Percentiles rank a stretch among this genome's conserved stretches.
Evolutionary conservation across 371 early-diverging fungal species (phyloP).

Genomic region (Phascolomyces articulosus): DNA sequence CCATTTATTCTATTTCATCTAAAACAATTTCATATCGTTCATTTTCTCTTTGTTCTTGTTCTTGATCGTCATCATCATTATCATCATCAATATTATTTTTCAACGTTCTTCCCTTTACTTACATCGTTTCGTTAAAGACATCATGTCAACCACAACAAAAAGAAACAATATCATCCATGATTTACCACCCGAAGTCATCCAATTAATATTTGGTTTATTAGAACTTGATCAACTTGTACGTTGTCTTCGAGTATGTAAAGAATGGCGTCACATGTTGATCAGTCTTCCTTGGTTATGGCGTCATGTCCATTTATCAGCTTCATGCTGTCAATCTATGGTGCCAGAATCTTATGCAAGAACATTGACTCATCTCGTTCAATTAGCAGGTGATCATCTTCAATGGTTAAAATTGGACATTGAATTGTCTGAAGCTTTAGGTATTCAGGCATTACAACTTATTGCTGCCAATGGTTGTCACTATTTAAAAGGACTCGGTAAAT

Average conservation of each 20-base stretch:
- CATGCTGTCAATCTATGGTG: background rate
- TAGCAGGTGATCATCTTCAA: conserved; percentile 6
- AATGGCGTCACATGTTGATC: conserved; percentile 5
- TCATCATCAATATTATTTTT: too few species aligned
- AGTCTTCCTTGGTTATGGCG: conserved; percentile 7
- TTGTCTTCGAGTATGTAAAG: conserved; percentile 8
- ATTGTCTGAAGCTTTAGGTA: conserved; percentile 8
- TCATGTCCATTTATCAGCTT: background rate
- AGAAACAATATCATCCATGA: background rate
- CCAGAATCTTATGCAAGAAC: background rate
- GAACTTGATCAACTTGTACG: conserved; percentile 5
- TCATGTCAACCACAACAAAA: too few species aligned
- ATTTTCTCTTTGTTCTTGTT: too few species aligned
- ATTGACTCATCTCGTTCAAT: background rate
- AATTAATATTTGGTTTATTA: conserved; percentile 5
- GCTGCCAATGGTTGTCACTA: conserved; percentile 1
- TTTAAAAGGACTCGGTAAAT: conserved; percentile 8
- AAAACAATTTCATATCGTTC: too few species aligned
- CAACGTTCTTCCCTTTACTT: too few species aligned
- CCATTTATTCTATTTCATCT: too few species aligned
- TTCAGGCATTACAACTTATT: conserved; percentile 7
- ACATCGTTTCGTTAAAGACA: too few species aligned
- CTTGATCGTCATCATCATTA: too few species aligned
- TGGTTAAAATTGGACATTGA: conserved; percentile 6
- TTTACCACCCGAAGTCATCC: conserved; percentile 6